phyloP scores from a whole-genome alignment of 345 rosid genomes.

The Laguncularia racemosa region DNA sequence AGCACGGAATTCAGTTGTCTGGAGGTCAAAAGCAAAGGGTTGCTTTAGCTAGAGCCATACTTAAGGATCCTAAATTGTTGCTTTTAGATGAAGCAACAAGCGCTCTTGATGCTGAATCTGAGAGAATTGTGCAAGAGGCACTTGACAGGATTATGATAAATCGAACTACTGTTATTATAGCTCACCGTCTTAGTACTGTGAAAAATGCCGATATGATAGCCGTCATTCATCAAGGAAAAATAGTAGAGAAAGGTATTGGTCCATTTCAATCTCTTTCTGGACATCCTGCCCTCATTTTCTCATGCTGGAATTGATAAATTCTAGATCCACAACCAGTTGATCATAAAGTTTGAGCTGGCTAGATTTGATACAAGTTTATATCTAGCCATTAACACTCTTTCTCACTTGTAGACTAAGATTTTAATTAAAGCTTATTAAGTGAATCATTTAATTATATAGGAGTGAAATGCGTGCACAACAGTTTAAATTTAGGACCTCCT shows the following conservation, averaged over 20 bases:
- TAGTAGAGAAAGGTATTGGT: conserved; percentile 35
- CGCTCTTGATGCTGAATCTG: conserved; percentile 43
- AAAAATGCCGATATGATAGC: conserved; percentile 27
- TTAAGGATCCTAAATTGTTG: conserved; percentile 33
- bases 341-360: too few relatives aligned
- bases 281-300: neutral
- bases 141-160: conserved; percentile 31
- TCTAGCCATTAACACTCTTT: too few relatives aligned
- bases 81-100: conserved; percentile 47
- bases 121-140: conserved; percentile 39
- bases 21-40: conserved; percentile 54
- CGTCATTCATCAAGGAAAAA: conserved; percentile 29
- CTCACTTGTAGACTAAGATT: too few relatives aligned
- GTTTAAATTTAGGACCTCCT: too few relatives aligned
- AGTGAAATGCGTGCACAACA: too few relatives aligned
- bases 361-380: too few relatives aligned
- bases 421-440: too few relatives aligned
- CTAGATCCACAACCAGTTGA: too few relatives aligned
- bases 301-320: too few relatives aligned
- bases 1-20: conserved; percentile 46
- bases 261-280: neutral
- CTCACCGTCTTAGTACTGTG: conserved; percentile 37
- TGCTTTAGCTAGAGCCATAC: conserved; percentile 41
- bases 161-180: conserved; percentile 33
- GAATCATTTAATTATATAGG: too few relatives aligned